Evolutionary conservation across 495 filamentous ascomycete species (phyloP), one percentile per base, ranked within the genome.

Genomic region (Trypethelium eluteriae): DNA sequence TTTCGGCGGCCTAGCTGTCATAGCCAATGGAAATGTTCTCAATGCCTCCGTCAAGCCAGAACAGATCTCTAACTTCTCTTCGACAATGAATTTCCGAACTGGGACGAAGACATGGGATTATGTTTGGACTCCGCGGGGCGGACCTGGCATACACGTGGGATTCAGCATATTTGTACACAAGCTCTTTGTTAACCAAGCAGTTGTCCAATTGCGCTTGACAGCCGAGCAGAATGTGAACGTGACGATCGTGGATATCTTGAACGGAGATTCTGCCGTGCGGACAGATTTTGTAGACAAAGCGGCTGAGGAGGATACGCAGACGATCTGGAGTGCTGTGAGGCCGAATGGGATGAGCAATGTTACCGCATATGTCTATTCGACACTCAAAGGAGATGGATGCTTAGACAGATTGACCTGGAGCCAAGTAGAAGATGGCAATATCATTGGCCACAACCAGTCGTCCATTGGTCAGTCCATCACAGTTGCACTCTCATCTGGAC

Each of bases 71-170:
- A 72, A 82, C 56, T 92, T 87, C 77, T 69, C 70, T n/a, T 86
- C 87, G 0, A 82, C 80, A 0, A 82, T 89, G 38, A 81, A 88
- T 67, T 85, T 88, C 70, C 82, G 84, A 65, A 78, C 81, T 34
- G 89, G 88, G 4, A 66, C 88, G 39, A 75, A 86, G 63, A 81
- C 78, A 2, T 92, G 89, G 83, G 76, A 76, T 1, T 89, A 89
- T 66, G 84, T 74, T 32, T 93, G 89, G 89, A 83, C 79, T 2
- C 89, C 89, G 2, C 67, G 70, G 5, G 50, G 47, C 39, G 77
- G 78, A 12, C 69, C 73, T 16, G 81, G 81, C 0, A 86, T 84
- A 66, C 73, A 82, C 18, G 77, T 90, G 56, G 79, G 74, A 14
- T 89, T 87, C 73, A 80, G 81, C 16, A 79, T 86, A 50, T 84